phyloP scores from a whole-genome alignment of 1,284 basidiomycete genomes.

The Apiotrichum gamsii region DNA sequence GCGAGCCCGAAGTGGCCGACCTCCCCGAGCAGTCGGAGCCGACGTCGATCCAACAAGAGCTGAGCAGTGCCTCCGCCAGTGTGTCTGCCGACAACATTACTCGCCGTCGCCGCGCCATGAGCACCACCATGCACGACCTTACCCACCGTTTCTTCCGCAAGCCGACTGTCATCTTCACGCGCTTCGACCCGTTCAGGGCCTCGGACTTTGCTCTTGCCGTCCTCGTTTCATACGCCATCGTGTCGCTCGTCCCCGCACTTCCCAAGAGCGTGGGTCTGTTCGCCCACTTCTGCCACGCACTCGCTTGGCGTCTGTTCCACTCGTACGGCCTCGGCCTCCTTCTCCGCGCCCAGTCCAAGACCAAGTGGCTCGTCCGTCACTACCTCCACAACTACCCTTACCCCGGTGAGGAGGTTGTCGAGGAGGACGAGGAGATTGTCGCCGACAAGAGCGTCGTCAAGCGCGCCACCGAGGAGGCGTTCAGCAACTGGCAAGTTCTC shows the following conservation, averaged over 20 bases:
- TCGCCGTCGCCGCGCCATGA: constrained; percentile 22
- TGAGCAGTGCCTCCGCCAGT: background rate
- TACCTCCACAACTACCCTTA: constrained; percentile 90
- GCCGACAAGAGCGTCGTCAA: constrained; percentile 50
- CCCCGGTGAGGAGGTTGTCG: constrained; percentile 42
- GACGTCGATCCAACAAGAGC: constrained; percentile 17
- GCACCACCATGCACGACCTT: constrained; percentile 75
- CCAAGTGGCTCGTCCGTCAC: constrained; percentile 86
- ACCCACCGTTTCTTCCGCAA: constrained; percentile 84
- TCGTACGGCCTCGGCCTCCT: constrained; percentile 80
- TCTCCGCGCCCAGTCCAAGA: constrained; percentile 74
- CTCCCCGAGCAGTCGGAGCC: constrained; percentile 21
- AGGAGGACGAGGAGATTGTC: constrained; percentile 48
- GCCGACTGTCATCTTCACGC: constrained; percentile 72
- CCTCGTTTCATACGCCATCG: constrained; percentile 55
- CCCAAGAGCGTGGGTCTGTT: constrained; percentile 49
- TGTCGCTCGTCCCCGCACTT: constrained; percentile 48
- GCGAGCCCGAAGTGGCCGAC: constrained; percentile 51
- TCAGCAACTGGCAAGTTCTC: constrained; percentile 86
- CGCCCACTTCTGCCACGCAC: constrained; percentile 73
- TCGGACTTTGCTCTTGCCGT: constrained; percentile 63
- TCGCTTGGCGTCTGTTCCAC: constrained; percentile 82
- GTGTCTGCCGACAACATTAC: background rate
- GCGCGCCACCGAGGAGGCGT: constrained; percentile 81
- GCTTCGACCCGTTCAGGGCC: constrained; percentile 74